Conservation (phyloP, 352 stramenopile species). For the Globisporangium iwayamae region DNA sequence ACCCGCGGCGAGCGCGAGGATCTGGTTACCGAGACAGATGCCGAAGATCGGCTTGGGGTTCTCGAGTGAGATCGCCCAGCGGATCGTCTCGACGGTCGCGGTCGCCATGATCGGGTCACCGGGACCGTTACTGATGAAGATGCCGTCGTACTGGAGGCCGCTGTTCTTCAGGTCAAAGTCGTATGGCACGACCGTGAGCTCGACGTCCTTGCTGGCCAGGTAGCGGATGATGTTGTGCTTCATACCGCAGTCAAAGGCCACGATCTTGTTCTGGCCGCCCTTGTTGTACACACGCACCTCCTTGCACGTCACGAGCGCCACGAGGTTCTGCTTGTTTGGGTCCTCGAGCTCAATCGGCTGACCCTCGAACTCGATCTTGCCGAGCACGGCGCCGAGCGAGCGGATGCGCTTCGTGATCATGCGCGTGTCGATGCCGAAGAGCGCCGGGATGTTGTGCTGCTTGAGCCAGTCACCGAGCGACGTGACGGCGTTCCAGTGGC, state of each 20-base stretch:
- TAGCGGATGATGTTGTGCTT: slow-evolving; percentile 99
- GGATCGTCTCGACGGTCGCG: slow-evolving; percentile 90
- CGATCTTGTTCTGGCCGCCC: slow-evolving; percentile 91
- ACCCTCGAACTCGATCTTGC: slow-evolving; percentile 80
- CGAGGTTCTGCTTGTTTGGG: slow-evolving; percentile 93
- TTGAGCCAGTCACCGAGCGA: slow-evolving; percentile 92
- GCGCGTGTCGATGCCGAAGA: slow-evolving; percentile 93
- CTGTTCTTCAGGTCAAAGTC: slow-evolving; percentile 89
- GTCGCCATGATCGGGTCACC: slow-evolving; percentile 94
- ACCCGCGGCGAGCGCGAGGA: slow-evolving; percentile 93
- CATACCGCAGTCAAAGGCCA: slow-evolving; percentile 98
- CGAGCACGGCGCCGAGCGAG: slow-evolving; percentile 87
- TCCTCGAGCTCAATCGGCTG: slow-evolving; percentile 80
- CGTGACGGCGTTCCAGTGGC: slow-evolving; percentile 91
- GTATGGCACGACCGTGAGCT: slow-evolving; percentile 97
- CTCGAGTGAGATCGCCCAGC: slow-evolving; percentile 85
- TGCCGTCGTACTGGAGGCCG: slow-evolving; percentile 91
- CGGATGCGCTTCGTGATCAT: slow-evolving; percentile 94
- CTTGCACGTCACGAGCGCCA: slow-evolving; percentile 95
- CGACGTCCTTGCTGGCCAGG: slow-evolving; percentile 86
- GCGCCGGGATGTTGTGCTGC: slow-evolving; percentile 89
- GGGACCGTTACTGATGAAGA: slow-evolving; percentile 98
- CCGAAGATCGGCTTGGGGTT: slow-evolving; percentile 96
- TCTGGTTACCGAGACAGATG: slow-evolving; percentile 98
- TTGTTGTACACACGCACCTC: slow-evolving; percentile 90